These are phyloP conservation scores for Ceratonia siliqua DNA, from an alignment of 306 rosid species.

Conservation along the genomic window DNA sequence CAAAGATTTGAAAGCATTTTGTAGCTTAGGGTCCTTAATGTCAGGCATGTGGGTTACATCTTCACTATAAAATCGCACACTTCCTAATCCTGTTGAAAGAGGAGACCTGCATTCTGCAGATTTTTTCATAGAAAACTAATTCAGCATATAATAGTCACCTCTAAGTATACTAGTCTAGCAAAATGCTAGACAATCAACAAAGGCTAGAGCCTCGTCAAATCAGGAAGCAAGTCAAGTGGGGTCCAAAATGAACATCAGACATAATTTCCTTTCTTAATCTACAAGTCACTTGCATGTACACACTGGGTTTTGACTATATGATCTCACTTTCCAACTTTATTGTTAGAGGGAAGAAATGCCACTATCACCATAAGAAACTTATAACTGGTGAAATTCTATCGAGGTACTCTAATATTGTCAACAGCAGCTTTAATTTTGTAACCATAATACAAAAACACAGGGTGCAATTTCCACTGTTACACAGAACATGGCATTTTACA, in stretches of 20 bases:
- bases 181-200: constrained; percentile 15
- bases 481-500: not conserved
- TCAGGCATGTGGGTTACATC: constrained; percentile 60
- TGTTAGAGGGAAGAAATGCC: not conserved
- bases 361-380: not conserved
- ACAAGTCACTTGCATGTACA: constrained; percentile 1
- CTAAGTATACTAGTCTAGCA: not conserved
- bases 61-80: constrained; percentile 56
- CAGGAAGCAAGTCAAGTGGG: too few species aligned
- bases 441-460: not conserved
- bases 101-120: constrained; percentile 60
- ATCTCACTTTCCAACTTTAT: not conserved
- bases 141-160: constrained; percentile 26
- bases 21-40: constrained; percentile 64
- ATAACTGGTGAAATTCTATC: not conserved
- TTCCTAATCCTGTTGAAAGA: constrained; percentile 53
- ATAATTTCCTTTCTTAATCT: not conserved
- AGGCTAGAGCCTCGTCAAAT: not conserved
- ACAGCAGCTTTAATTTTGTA: not conserved
- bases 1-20: constrained; percentile 74
- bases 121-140: constrained; percentile 25
- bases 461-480: not conserved
- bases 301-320: constrained; percentile 6
- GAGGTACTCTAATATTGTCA: not conserved
- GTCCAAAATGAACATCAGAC: not conserved